Base-by-base conservation (phyloP, 2,329 filamentous ascomycete genomes). In the Calonectria henricotiae region DNA sequence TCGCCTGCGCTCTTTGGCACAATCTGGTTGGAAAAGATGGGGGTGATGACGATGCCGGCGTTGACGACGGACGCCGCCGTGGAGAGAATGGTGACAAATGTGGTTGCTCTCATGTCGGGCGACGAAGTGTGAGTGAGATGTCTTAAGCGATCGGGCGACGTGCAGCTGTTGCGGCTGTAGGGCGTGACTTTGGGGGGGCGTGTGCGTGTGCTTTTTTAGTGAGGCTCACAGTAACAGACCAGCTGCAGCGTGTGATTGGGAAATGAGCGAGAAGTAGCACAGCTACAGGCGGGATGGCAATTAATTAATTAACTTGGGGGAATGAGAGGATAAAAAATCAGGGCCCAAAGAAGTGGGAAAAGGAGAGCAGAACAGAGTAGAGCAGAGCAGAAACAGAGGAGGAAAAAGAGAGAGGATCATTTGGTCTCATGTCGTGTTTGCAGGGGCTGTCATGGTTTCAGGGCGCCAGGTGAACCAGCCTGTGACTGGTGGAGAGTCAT, bases 21-120 rank as follows among this genome's bases (percentile, higher is more conserved):
- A 39, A 90, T 82, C 78, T 89, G 88, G 71, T 89, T 80, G 25
- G 78, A 69, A 47, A 79, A 80, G 73, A 90, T 84, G 62, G 88
- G 88, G 4, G 86, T 89, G 77, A 88, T 86, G 77, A 90, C 87
- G 60, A 90, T 83, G 66, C 85, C 88, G 32, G 88, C 89, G 72
- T 81, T 85, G 76, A 79, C 86, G 61, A 88, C 76, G 3, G 86
- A 85, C 61, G 82, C 81, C 76, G 83, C 83, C 32, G 84, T 80
- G 65, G 85, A 85, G 54, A 87, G 70, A 68, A 87, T 69, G 20
- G 84, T 77, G 20, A 83, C 68, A 62, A 75, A 55, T 23, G 79
- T 39, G 1, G 78, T 37, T 11, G 75, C 73, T 75, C 79, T 80
- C 80, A 82, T 82, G n/a, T 66, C 79, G 67, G 35, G 35, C 49